Base-by-base conservation (phyloP, 208 protist genomes). In the Trypanosoma cruzi region DNA sequence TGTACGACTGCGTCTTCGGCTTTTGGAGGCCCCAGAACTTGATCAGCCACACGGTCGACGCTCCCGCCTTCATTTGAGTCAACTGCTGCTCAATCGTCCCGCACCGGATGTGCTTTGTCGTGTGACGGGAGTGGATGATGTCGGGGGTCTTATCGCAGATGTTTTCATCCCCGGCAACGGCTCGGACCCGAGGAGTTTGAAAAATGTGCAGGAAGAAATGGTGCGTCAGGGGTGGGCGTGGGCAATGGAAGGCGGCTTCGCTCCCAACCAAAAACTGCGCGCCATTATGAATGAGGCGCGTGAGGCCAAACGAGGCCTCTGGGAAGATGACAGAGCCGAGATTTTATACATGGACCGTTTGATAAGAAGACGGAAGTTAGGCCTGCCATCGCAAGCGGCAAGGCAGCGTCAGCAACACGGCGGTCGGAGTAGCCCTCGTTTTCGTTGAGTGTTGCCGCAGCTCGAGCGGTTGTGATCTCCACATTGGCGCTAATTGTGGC, bases 171-270 rank as follows among this genome's bases (percentile, higher is more conserved):
- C 40, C 2, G 3, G n/a, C 18, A 5, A 4, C 10, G 13, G n/a
- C 24, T 24, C 18, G 31, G 4, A 50, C 4, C 0, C 16, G 31
- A 48, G 24, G 42, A n/a, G 7, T 3, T 29, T 28, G 40, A 18
- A 14, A 22, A 69, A n/a, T 59, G 63, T 77, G 40, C 63, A 71
- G 61, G 65, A 65, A 29, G 20, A 28, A 14, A 68, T 77, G 71
- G 71, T 77, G 22, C 63, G 63, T 13, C 32, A 40, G 26, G 71
- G 71, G 22, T 64, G 44, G 46, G 71, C 71, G 0, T 71, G 62
- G 63, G 65, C 37, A 10, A 60, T 66, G 61, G 61, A 74, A 3
- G 53, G 36, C 42, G 60, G 44, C 16, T 68, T 67, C 18, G n/a
- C 34, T 6, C 59, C 60, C 36, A 68, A 60, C 40, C 2, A 26